These are phyloP conservation scores for Parasitella parasitica DNA, from an alignment of 371 early-diverging fungal genomes.

Conservation along the genomic window DNA sequence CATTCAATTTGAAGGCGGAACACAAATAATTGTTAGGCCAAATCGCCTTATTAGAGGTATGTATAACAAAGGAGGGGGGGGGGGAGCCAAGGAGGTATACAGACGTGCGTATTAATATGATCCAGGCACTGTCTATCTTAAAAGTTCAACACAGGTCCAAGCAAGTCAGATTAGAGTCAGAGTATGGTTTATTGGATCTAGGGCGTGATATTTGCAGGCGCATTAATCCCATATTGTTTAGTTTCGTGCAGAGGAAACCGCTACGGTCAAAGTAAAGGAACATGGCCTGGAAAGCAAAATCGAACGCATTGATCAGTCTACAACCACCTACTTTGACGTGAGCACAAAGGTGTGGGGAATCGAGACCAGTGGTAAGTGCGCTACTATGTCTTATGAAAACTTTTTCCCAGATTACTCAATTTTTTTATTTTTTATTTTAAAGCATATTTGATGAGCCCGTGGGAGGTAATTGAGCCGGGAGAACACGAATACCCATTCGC, in stretches of 20 bases:
- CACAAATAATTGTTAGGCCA: slow-evolving; percentile 32
- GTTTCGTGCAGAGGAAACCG: slow-evolving; percentile 40
- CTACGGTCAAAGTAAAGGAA: slow-evolving; percentile 34
- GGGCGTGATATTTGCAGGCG: background rate
- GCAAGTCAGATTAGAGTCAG: slow-evolving; percentile 33
- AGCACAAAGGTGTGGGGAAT: slow-evolving; percentile 39
- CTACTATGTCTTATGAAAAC: no score
- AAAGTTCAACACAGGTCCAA: slow-evolving; percentile 17
- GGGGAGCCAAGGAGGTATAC: no score
- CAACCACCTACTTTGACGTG: slow-evolving; percentile 34
- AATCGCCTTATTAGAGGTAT: slow-evolving; percentile 38
- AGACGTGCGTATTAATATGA: background rate
- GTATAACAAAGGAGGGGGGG: no score
- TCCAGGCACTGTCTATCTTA: slow-evolving; percentile 26
- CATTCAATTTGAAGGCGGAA: slow-evolving; percentile 30
- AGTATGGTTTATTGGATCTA: slow-evolving; percentile 18
- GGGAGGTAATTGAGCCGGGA: slow-evolving; percentile 47
- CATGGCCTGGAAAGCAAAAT: slow-evolving; percentile 22
- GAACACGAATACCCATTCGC: slow-evolving; percentile 51
- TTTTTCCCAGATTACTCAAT: no score
- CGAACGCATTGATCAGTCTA: slow-evolving; percentile 35
- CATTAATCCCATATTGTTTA: background rate
- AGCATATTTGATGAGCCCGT: slow-evolving; percentile 38
- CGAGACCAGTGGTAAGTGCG: slow-evolving; percentile 27
- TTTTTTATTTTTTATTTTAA: no score